phyloP scores from a whole-genome alignment of 768 basidiomycete genomes.

The Lenzites betulinus region DNA sequence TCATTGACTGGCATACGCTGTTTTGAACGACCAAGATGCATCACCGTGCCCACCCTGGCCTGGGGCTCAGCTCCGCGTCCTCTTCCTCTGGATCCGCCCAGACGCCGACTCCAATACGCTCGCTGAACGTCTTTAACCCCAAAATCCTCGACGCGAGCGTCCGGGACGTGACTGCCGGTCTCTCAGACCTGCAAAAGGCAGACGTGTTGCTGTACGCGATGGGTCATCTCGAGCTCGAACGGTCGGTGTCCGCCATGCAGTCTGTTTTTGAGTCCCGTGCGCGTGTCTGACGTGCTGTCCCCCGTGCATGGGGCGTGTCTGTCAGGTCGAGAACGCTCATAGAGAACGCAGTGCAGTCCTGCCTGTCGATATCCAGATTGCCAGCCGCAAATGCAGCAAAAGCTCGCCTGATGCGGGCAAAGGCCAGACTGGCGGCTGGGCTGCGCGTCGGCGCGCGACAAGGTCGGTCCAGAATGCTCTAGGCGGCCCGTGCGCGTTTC shows the following conservation, averaged over 20 bases:
- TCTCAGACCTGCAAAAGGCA: constrained; percentile 67
- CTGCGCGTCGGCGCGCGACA: constrained; percentile 64
- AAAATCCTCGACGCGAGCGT: constrained; percentile 78
- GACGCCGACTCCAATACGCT: constrained; percentile 7
- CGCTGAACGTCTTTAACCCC: constrained; percentile 71
- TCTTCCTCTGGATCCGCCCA: constrained; percentile 5
- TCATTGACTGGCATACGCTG: constrained; percentile 2
- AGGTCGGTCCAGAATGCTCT: constrained; percentile 43
- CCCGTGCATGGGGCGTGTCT: not conserved
- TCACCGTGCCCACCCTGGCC: constrained; percentile 16
- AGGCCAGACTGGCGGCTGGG: constrained; percentile 61
- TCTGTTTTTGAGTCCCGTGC: constrained; percentile 4
- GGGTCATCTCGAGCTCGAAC: constrained; percentile 73
- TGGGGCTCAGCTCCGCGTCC: constrained; percentile 12
- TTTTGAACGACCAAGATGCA: constrained; percentile 17
- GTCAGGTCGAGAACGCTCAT: constrained; percentile 58
- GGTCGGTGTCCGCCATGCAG: constrained; percentile 41
- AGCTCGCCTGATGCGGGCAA: constrained; percentile 68
- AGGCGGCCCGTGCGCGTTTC: constrained; percentile 19
- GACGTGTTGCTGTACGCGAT: constrained; percentile 79
- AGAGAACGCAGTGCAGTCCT: constrained; percentile 76
- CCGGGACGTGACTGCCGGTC: constrained; percentile 59
- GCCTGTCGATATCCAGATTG: constrained; percentile 57
- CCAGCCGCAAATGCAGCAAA: constrained; percentile 53
- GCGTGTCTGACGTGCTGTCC: constrained; percentile 14